phyloP scores from a whole-genome alignment of 2,329 filamentous ascomycete genomes.

The Aureobasidium pullulans region DNA sequence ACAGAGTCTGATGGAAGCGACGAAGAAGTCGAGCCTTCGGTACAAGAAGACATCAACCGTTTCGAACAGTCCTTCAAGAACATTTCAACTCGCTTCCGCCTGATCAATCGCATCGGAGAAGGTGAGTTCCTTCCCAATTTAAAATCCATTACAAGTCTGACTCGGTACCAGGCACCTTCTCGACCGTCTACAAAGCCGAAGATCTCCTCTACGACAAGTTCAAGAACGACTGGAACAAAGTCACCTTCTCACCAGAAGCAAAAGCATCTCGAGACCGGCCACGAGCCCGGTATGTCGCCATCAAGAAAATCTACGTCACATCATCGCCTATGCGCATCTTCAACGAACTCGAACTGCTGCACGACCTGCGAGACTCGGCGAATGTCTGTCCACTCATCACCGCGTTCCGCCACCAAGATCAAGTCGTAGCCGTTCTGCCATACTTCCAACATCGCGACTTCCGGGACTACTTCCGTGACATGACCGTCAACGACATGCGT shows the following conservation, averaged over 20 bases:
- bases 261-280: conserved; percentile 38
- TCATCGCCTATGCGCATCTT: conserved; percentile 88
- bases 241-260: conserved; percentile 52
- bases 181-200: conserved; percentile 97
- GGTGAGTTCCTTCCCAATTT: conserved; percentile 43
- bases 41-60: conserved; percentile 79
- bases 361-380: conserved; percentile 73
- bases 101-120: conserved; percentile 97
- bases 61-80: conserved; percentile 76
- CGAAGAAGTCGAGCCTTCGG: conserved; percentile 55
- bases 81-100: conserved; percentile 73
- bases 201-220: conserved; percentile 79
- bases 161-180: conserved; percentile 70
- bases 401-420: conserved; percentile 88
- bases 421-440: conserved; percentile 88
- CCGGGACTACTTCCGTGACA: conserved; percentile 84
- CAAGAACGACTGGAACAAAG: conserved; percentile 78
- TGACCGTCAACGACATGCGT: conserved; percentile 78
- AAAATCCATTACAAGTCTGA: background rate
- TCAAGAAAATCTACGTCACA: conserved; percentile 99
- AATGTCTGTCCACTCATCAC: conserved; percentile 94
- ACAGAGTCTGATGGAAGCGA: conserved; percentile 45
- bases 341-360: conserved; percentile 89
- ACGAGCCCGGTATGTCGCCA: conserved; percentile 74
- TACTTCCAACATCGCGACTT: conserved; percentile 97